phyloP scores from a whole-genome alignment of 345 rosid species.

The Bruguiera parviflora region DNA sequence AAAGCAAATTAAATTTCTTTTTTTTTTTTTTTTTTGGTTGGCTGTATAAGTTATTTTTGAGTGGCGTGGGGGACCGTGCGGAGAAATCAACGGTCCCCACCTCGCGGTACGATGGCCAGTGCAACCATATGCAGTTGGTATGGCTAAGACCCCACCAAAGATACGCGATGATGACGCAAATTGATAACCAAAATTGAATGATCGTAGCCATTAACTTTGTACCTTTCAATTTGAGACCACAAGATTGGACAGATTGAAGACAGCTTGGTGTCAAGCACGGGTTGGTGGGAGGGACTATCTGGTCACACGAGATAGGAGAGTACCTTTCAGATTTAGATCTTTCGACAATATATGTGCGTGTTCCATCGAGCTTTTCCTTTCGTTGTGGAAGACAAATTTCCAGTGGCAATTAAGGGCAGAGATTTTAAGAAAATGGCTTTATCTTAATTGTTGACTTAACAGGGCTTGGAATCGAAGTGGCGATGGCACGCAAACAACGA shows the following conservation, averaged over 20 bases:
- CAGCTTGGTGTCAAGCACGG: not conserved
- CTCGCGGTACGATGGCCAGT: not conserved
- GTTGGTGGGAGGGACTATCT: no score
- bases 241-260: not conserved
- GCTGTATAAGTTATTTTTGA: no score
- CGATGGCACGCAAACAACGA: no score
- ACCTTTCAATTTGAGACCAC: constrained; percentile 21
- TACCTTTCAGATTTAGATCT: no score
- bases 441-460: no score
- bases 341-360: no score
- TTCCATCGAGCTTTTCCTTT: not conserved
- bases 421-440: no score
- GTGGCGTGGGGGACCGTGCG: not conserved
- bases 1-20: no score
- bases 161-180: not conserved
- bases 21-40: no score
- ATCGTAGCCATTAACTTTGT: constrained; percentile 13
- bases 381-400: not conserved
- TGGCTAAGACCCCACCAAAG: not conserved
- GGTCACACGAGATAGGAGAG: no score
- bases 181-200: constrained; percentile 13
- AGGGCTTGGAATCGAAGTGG: no score
- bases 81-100: constrained; percentile 21
- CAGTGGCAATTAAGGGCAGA: not conserved
- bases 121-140: not conserved